Evolutionary conservation across 306 rosid species (phyloP), one percentile per base, ranked within the genome.

Genomic region (Cotoneaster glaucophyllus): DNA sequence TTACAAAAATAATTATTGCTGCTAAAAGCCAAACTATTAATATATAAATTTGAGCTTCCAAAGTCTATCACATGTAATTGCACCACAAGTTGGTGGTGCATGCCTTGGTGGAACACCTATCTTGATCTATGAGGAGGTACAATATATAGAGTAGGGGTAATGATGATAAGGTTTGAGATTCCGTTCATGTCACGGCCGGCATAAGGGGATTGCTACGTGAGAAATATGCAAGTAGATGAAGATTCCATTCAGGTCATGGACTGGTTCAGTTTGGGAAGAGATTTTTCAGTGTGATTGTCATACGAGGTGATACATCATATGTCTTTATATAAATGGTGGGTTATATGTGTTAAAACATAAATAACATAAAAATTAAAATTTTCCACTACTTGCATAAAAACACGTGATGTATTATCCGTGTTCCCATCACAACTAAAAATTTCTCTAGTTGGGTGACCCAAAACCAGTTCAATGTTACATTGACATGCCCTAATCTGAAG

Each of bases 181-280:
- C 85, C 52, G 57, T 83, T 83, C 68, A 63, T 75, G 43, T 84
- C 79, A 74, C n/a, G 54, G 53, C 41, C 41, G 41, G 53, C 22
- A 56, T 59, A 48, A 15, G 7, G 69, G 80, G 69, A n/a, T 59
- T 75, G 54, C 54, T 25, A 62, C 39, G 79, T 52, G 67, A 74
- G 70, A 78, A 43, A 59, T 57, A 58, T 69, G 79, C 50, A 76
- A 77, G 81, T 31, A 39, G 54, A 43, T 45, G 78, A 82, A 81
- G 90, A 84, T 86, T 86, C 95, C 85, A 82, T 84, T 90, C 82
- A 67, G 76, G 80, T 86, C 83, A 82, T 75, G 67, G 76, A 70
- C 72, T 77, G 77, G 76, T 74, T 80, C 82, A 74, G 76, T 78
- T 64, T 25, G 67, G 84, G 87, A n/a, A n/a, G n/a, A n/a, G n/a